Conservation (phyloP, 257 asterid species). For the Cruciata laevipes region DNA sequence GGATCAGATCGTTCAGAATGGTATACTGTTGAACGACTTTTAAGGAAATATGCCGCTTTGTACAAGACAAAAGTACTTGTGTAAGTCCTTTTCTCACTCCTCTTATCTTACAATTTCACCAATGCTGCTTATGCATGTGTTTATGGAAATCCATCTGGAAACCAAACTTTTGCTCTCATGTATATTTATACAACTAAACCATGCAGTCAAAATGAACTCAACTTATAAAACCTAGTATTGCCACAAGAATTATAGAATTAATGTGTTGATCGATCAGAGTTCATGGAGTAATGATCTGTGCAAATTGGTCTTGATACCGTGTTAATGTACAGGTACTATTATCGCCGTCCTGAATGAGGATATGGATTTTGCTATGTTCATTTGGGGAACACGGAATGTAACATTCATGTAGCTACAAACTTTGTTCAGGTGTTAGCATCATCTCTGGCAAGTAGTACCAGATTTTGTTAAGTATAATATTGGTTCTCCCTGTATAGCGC, state of each 20-base stretch:
- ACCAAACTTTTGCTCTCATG: background rate
- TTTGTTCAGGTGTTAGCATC: background rate
- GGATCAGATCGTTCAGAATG: slow-evolving; percentile 79
- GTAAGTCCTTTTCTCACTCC: slow-evolving; percentile 41
- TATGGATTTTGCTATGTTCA: background rate
- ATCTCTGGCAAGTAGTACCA: background rate
- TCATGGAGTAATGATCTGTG: background rate
- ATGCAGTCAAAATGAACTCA: background rate
- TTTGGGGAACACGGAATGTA: background rate
- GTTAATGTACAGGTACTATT: slow-evolving; percentile 59
- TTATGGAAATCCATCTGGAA: background rate
- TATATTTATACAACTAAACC: no score
- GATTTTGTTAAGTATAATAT: background rate
- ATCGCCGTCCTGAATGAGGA: slow-evolving; percentile 43
- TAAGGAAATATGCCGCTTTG: slow-evolving; percentile 68
- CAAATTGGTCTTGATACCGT: background rate
- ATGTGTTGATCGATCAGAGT: background rate
- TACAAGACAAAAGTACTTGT: slow-evolving; percentile 54
- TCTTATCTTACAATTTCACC: background rate
- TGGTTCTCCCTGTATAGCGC: background rate
- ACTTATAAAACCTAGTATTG: background rate
- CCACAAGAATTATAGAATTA: background rate
- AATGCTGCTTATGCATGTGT: background rate
- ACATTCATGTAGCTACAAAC: background rate
- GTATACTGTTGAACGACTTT: slow-evolving; percentile 86